A percentile compares a stretch with the other conserved stretches of the same genome.
phyloP scores from a whole-genome alignment of 2,329 filamentous ascomycete genomes.

The Fusarium illudens region DNA sequence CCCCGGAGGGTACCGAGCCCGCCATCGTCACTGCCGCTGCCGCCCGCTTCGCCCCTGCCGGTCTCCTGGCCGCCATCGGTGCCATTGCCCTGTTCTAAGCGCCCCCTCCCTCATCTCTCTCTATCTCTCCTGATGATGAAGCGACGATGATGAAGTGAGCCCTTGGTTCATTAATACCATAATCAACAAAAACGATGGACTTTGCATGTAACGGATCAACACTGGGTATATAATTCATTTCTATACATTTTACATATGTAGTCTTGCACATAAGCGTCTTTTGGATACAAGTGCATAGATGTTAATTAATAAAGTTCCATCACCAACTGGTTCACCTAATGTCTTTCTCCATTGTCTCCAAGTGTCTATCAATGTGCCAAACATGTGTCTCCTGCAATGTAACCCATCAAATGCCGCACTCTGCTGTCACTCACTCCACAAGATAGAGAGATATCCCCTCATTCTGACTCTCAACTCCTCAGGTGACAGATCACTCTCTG shows the following conservation, averaged over 20 bases:
- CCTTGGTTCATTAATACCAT: background rate
- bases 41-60: constrained; percentile 46
- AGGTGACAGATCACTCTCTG: background rate
- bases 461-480: background rate
- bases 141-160: background rate
- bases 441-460: background rate
- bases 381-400: background rate
- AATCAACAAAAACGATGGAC: constrained; percentile 19
- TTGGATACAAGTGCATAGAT: constrained; percentile 27
- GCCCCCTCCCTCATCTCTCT: background rate
- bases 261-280: constrained; percentile 27
- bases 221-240: constrained; percentile 35
- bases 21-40: constrained; percentile 64
- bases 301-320: constrained; percentile 27
- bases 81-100: constrained; percentile 67
- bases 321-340: background rate
- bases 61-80: constrained; percentile 65
- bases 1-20: constrained; percentile 65
- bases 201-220: constrained; percentile 20
- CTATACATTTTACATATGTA: constrained; percentile 7
- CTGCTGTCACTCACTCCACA: background rate
- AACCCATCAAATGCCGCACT: background rate
- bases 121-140: background rate
- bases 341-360: background rate
- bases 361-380: background rate